These are phyloP conservation scores for Elymus sibiricus DNA, from an alignment of 176 grass and related monocot genomes.

Conservation along the genomic window DNA sequence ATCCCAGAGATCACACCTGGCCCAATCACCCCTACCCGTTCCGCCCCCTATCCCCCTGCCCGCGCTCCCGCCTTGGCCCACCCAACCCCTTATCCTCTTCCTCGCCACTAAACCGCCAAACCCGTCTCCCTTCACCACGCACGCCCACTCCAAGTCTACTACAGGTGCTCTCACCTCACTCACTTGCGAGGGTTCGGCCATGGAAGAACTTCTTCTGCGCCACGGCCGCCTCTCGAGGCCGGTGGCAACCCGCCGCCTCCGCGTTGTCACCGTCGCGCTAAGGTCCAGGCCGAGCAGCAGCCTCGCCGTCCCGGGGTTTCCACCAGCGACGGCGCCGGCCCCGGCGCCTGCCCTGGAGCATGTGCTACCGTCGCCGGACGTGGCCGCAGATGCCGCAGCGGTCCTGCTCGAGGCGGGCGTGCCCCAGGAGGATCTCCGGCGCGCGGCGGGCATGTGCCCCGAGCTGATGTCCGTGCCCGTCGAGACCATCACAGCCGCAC, in stretches of 20 bases:
- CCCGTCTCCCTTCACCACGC: neutral
- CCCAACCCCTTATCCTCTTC: slow-evolving; percentile 39
- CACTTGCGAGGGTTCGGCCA: neutral
- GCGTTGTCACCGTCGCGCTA: slow-evolving; percentile 34
- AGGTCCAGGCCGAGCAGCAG: slow-evolving; percentile 37
- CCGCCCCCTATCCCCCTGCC: slow-evolving; percentile 24
- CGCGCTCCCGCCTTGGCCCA: neutral
- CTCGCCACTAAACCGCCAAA: slow-evolving; percentile 6
- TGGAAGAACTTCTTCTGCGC: slow-evolving; percentile 63
- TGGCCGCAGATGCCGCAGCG: slow-evolving; percentile 30
- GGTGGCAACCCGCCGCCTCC: slow-evolving; percentile 14
- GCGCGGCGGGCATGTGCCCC: slow-evolving; percentile 80
- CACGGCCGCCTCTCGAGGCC: slow-evolving; percentile 25
- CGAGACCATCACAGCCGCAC: slow-evolving; percentile 36
- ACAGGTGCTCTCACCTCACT: neutral
- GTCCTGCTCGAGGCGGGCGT: slow-evolving; percentile 53
- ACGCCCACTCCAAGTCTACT: neutral
- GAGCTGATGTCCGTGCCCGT: slow-evolving; percentile 61
- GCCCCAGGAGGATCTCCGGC: slow-evolving; percentile 54
- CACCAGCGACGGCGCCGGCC: slow-evolving; percentile 1
- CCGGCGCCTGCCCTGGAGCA: slow-evolving; percentile 16
- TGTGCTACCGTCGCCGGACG: slow-evolving; percentile 29
- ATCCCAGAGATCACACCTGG: slow-evolving; percentile 26
- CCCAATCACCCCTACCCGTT: slow-evolving; percentile 28
- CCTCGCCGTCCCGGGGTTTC: slow-evolving; percentile 30